phyloP scores from a whole-genome alignment of 2,329 filamentous ascomycete genomes.

The Neofusicoccum umdonicola region DNA sequence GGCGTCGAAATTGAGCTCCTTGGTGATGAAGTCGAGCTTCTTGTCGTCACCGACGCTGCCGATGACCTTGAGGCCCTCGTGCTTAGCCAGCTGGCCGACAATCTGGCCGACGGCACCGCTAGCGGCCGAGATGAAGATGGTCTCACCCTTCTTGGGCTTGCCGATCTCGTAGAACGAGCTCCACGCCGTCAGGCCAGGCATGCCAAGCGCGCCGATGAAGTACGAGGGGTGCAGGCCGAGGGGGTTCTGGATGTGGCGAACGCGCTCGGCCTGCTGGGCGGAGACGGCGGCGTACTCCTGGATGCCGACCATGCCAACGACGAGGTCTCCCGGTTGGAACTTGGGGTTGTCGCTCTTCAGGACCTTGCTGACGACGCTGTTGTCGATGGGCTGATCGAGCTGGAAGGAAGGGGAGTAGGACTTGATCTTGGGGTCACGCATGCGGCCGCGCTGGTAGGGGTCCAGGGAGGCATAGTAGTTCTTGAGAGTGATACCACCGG shows the following conservation, averaged over 20 bases:
- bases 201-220: slow-evolving; percentile 75
- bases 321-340: slow-evolving; percentile 66
- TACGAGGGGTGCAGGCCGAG: slow-evolving; percentile 62
- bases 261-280: slow-evolving; percentile 42
- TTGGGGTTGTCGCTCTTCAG: slow-evolving; percentile 64
- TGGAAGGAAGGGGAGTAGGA: slow-evolving; percentile 67
- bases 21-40: slow-evolving; percentile 72
- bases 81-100: slow-evolving; percentile 80
- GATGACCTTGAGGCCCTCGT: slow-evolving; percentile 74
- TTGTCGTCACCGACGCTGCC: slow-evolving; percentile 77
- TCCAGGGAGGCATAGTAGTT: slow-evolving; percentile 75
- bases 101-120: slow-evolving; percentile 79
- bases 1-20: slow-evolving; percentile 67
- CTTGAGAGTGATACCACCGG: slow-evolving; percentile 67
- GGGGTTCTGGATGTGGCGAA: slow-evolving; percentile 66
- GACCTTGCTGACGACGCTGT: slow-evolving; percentile 64
- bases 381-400: slow-evolving; percentile 63
- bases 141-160: slow-evolving; percentile 72
- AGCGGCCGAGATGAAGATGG: slow-evolving; percentile 78
- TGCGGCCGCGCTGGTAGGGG: slow-evolving; percentile 78
- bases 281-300: slow-evolving; percentile 67
- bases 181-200: slow-evolving; percentile 76
- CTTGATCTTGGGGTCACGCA: slow-evolving; percentile 63
- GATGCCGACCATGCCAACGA: slow-evolving; percentile 57
- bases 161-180: slow-evolving; percentile 73